Conservation (phyloP, 2,329 filamentous ascomycete genomes). For the Stemphylium vesicarium region DNA sequence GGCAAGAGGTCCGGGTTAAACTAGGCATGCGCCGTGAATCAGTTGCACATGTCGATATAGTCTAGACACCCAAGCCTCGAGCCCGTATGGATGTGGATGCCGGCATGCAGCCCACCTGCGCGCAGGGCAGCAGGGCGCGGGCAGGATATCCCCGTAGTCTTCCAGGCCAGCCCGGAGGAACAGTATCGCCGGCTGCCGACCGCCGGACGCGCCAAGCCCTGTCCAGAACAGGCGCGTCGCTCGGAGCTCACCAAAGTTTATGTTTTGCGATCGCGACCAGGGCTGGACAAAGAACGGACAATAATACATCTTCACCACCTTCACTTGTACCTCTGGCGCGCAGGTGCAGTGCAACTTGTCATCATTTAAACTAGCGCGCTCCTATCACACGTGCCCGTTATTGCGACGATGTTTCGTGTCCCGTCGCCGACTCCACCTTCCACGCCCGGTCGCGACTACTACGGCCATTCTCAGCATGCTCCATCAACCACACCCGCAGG, state of each 20-base stretch:
- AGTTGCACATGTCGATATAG: slow-evolving; percentile 4
- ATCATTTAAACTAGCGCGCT: not conserved
- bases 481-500: slow-evolving; percentile 66
- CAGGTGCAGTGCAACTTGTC: not conserved
- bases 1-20: not conserved
- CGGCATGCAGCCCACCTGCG: too few relatives aligned
- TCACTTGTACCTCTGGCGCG: not conserved
- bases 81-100: not conserved
- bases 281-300: slow-evolving; percentile 3
- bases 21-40: slow-evolving; percentile 7
- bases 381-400: not conserved
- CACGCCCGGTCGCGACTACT: slow-evolving; percentile 40
- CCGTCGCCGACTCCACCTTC: slow-evolving; percentile 45
- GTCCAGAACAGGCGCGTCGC: slow-evolving; percentile 21
- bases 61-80: not conserved
- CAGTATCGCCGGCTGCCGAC: slow-evolving; percentile 4
- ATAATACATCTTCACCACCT: not conserved
- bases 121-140: not conserved
- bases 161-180: not conserved
- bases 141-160: not conserved
- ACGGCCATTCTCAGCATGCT: slow-evolving; percentile 37
- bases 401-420: slow-evolving; percentile 43
- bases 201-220: slow-evolving; percentile 17
- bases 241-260: slow-evolving; percentile 23
- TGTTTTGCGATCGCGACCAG: slow-evolving; percentile 22